These are phyloP conservation scores for Rhynchospora pubera DNA, from an alignment of 176 grass and related monocot species.

Conservation along the genomic window DNA sequence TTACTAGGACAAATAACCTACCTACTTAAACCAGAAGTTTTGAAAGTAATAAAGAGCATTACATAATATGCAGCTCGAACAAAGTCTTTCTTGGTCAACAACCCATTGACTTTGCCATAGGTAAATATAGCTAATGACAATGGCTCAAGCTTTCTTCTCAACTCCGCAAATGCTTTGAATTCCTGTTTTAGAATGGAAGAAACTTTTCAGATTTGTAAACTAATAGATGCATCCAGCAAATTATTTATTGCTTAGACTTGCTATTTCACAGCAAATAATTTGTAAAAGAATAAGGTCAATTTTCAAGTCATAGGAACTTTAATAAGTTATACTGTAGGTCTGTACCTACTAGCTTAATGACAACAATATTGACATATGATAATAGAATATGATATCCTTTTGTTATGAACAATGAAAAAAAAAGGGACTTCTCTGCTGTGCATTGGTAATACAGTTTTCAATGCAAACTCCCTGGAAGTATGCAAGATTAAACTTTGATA, in stretches of 20 bases:
- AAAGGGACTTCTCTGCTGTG: neutral
- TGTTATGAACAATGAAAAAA: neutral
- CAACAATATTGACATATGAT: neutral
- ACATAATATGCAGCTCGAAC: conserved; percentile 69
- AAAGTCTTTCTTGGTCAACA: conserved; percentile 81
- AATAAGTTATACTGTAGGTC: neutral
- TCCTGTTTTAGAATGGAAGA: conserved; percentile 35
- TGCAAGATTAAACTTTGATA: neutral
- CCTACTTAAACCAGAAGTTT: too few species aligned
- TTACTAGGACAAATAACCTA: too few species aligned
- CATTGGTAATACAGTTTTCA: neutral
- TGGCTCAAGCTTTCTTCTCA: conserved; percentile 64
- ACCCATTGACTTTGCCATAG: conserved; percentile 70
- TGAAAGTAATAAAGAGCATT: conserved; percentile 20
- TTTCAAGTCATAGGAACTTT: neutral
- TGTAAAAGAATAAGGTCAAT: neutral
- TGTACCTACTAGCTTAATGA: neutral
- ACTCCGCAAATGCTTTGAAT: conserved; percentile 75
- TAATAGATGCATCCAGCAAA: neutral
- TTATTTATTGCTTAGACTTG: neutral
- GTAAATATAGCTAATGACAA: conserved; percentile 63
- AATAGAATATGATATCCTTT: neutral
- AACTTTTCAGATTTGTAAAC: neutral
- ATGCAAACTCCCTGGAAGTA: neutral
- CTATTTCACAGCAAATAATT: neutral